Percentiles rank a stretch among this genome's conserved stretches.
These are phyloP conservation scores for Phytopythium vexans DNA, from an alignment of 352 stramenopile species.

Conservation along the genomic window DNA sequence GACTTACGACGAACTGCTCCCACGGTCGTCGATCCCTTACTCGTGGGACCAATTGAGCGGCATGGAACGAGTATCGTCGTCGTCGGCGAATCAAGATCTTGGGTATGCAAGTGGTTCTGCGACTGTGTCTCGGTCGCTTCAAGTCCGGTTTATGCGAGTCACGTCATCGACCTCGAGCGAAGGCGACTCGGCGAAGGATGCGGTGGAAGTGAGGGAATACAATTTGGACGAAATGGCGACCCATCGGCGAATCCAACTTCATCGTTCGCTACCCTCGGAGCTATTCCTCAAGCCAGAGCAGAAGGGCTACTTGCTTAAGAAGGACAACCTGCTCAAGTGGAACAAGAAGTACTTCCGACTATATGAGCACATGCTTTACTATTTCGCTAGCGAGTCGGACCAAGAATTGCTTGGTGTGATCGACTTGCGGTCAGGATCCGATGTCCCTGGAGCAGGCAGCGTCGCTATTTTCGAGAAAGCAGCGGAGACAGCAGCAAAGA, in stretches of 20 bases:
- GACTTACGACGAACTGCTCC: slow-evolving; percentile 74
- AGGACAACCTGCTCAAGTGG: slow-evolving; percentile 89
- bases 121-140: slow-evolving; percentile 55
- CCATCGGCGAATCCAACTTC: slow-evolving; percentile 76
- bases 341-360: slow-evolving; percentile 87
- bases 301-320: slow-evolving; percentile 81
- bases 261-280: slow-evolving; percentile 75
- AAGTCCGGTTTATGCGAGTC: slow-evolving; percentile 88
- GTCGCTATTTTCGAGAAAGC: slow-evolving; percentile 85
- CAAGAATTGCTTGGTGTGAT: slow-evolving; percentile 84
- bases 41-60: slow-evolving; percentile 84
- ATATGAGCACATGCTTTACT: slow-evolving; percentile 88
- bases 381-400: slow-evolving; percentile 82
- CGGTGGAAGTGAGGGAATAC: slow-evolving; percentile 85
- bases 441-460: slow-evolving; percentile 65
- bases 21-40: slow-evolving; percentile 74
- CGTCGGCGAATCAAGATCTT: slow-evolving; percentile 59
- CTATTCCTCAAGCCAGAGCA: slow-evolving; percentile 77
- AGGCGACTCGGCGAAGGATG: slow-evolving; percentile 67
- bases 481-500: slow-evolving; percentile 40
- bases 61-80: slow-evolving; percentile 54
- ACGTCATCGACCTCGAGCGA: slow-evolving; percentile 62
- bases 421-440: slow-evolving; percentile 63
- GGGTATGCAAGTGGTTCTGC: slow-evolving; percentile 54
- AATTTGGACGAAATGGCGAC: slow-evolving; percentile 86